Evolutionary conservation across 179 eudicot species (phyloP).

Genomic region (Beta macrorhiza): DNA sequence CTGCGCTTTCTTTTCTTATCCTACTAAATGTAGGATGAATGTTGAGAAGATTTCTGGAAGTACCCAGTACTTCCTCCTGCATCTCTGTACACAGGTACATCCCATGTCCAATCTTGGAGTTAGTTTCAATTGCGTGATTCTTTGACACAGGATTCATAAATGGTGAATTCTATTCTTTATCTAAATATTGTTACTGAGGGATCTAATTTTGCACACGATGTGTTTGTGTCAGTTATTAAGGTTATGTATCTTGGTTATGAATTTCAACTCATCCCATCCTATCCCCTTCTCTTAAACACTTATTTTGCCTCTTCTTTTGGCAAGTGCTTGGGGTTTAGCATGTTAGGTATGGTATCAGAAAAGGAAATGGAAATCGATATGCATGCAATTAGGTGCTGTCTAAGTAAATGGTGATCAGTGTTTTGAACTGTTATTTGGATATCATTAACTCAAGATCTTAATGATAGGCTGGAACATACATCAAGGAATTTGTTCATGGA

Average conservation of each 20-base stretch:
- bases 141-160: neutral
- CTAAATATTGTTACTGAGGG: neutral
- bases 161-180: neutral
- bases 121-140: neutral
- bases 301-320: neutral
- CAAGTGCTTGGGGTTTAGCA: neutral
- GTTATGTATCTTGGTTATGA: no score
- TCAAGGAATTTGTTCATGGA: constrained; percentile 98
- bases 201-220: neutral
- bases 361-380: neutral
- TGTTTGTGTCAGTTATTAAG: neutral
- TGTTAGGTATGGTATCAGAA: neutral
- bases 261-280: no score
- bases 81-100: constrained; percentile 92
- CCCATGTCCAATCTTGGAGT: constrained; percentile 9
- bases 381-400: neutral
- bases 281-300: neutral
- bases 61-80: constrained; percentile 78
- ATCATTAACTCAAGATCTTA: constrained; percentile 1
- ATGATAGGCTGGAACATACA: constrained; percentile 92
- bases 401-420: neutral
- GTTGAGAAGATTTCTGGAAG: constrained; percentile 78
- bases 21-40: constrained; percentile 63
- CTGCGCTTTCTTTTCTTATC: neutral
- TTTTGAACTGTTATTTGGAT: neutral